These are phyloP conservation scores for Myriosclerotinia scirpicola DNA, from an alignment of 2,329 filamentous ascomycete species.

Conservation along the genomic window DNA sequence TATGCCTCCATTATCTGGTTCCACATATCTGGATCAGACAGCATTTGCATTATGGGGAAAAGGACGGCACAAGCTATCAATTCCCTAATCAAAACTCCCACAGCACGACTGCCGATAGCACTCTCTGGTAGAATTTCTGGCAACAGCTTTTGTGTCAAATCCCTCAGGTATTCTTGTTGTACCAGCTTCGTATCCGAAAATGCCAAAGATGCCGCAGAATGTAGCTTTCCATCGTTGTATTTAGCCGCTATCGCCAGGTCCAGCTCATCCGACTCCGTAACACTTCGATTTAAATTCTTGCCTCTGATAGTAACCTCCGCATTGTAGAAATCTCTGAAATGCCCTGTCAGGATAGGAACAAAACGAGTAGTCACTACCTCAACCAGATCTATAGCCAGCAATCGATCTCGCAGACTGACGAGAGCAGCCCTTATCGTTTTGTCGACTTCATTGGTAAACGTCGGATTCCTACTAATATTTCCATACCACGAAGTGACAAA, in stretches of 20 bases:
- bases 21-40: constrained; percentile 95
- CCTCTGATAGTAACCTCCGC: constrained; percentile 86
- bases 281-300: constrained; percentile 79
- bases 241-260: constrained; percentile 94
- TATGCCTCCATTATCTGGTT: constrained; percentile 93
- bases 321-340: constrained; percentile 87
- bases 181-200: constrained; percentile 81
- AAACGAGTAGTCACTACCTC: constrained; percentile 79
- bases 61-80: constrained; percentile 92
- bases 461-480: constrained; percentile 75
- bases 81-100: constrained; percentile 79
- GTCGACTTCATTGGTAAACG: constrained; percentile 86
- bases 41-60: constrained; percentile 72
- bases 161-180: constrained; percentile 86
- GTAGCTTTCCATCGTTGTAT: constrained; percentile 84
- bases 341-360: constrained; percentile 82
- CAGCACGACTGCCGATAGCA: constrained; percentile 76
- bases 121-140: constrained; percentile 71
- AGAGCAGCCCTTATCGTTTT: constrained; percentile 72
- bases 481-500: constrained; percentile 89
- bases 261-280: constrained; percentile 95
- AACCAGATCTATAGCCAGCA: constrained; percentile 77
- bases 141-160: constrained; percentile 69
- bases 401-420: constrained; percentile 66
- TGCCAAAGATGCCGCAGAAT: constrained; percentile 78